Conservation (phyloP, 139 green algal genomes). For the Chlorella sorokiniana region DNA sequence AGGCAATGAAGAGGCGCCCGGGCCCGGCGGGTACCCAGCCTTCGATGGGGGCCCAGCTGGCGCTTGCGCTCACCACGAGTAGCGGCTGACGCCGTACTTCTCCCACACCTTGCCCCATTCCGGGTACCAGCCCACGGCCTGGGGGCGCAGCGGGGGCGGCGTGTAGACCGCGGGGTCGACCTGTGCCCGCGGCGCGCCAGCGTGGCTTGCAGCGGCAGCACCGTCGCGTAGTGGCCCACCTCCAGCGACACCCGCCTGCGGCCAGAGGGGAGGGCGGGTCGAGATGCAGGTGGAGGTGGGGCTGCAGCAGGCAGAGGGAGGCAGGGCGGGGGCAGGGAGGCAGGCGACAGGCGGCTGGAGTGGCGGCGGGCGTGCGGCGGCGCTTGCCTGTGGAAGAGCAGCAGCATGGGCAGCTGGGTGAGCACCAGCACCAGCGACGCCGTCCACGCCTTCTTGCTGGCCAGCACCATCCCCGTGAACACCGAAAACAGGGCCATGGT, state of each 20-base stretch:
- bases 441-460: not conserved
- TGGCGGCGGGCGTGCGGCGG: too few relatives aligned
- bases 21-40: too few relatives aligned
- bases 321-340: not conserved
- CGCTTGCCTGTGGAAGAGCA: constrained; percentile 3
- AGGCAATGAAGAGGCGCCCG: too few relatives aligned
- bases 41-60: too few relatives aligned
- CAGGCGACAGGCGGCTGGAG: not conserved
- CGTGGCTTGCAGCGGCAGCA: constrained; percentile 9
- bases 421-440: not conserved
- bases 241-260: not conserved
- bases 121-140: constrained; percentile 12
- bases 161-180: constrained; percentile 7
- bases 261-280: too few relatives aligned
- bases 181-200: not conserved
- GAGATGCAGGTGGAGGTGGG: too few relatives aligned
- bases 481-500: constrained; percentile 11
- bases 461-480: constrained; percentile 5
- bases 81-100: constrained; percentile 11
- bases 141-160: constrained; percentile 19
- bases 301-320: not conserved
- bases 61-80: not conserved
- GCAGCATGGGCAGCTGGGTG: constrained; percentile 1
- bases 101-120: constrained; percentile 32
- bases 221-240: not conserved